Base-by-base conservation (phyloP, 345 rosid species). In the Salix arbutifolia region DNA sequence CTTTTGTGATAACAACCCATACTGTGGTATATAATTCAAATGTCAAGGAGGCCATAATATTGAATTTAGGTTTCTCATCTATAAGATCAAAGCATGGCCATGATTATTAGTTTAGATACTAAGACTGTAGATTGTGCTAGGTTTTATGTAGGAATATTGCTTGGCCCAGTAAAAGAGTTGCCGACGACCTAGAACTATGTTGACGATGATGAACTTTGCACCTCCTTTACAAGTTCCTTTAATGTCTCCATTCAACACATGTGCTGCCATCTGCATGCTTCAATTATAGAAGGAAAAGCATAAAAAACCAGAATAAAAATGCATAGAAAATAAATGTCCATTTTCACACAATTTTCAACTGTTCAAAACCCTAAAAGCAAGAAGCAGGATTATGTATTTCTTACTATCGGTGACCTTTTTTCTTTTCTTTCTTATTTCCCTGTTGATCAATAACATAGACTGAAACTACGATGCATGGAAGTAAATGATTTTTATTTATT, bases 261-360 rank as follows among this genome's bases (percentile, higher is more conserved):
- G 77, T 70, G 78, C 33, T 30, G 52, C 74, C 66, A 68, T 70
- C 23, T 30, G 26, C 76, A 76, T 76, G 26, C 76, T 79, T 78
- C 79, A 84, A 78, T 76, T 66, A 76, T 78, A 64, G 60, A 74
- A 21, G 30, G 9, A 64, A 78, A 67, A 61, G 44, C 21, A 67
- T 48, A 14, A 14, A 71, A 52, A 71, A 18, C 28, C 21, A 35
- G 8, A 4, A 13, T 7, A 1, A 23, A 75, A 38, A 76, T 38
- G 40, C 40, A 6, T 10, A 4, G 28, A 67, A 52, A 52, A 46
- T 2, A 21, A 6, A 65, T 4, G 71, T 64, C 9, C 26, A 65
- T 31, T 30, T 50, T 31, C 48, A 46, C 4, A 44, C 12, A 46
- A 48, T 38, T 17, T 16, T 37, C 23, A 0, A 8, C 28, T 7